Base-by-base conservation (phyloP, 495 filamentous ascomycete genomes). In the Monascus purpureus region DNA sequence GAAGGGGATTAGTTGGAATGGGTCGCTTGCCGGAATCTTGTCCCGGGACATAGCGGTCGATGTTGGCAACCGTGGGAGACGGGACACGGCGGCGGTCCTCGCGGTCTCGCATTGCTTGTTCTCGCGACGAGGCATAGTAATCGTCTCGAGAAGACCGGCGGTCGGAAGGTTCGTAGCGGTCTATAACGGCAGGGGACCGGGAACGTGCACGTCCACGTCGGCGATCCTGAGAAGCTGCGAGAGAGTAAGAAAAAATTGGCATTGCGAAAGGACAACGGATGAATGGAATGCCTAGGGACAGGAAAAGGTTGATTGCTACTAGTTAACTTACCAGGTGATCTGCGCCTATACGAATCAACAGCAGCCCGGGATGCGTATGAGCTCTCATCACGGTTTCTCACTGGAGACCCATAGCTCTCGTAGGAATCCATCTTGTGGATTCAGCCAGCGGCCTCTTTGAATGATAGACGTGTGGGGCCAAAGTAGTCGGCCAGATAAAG, bases 1-100 rank as follows among this genome's bases (percentile, higher is more conserved):
- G 66, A 20, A 94, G 52, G 2, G 80, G 82, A 43, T 93, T 93
- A 2, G 60, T 58, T 6, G 70, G 57, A n/a, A 78, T 54, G 7
- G 62, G 56, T 9, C 78, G 70, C 12, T 66, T 65, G 17, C 59
- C 61, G 11, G 54, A 47, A 31, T 80, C 79, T 45, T 90, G 81
- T 6, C 88, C 84, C 2, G 90, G 90, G 15, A 96, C 81, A 54
- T 99, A 99, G 29, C 92, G 80, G 55, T 99, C 90, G 39, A 96
- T 96, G 25, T 84, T 76, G 13, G 74, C 72, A 6, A 74, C 74
- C 7, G 56, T 65, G 5, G 77, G 68, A 8, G 73, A 74, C 17
- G 68, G 70, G 13, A 52, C 70, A 47, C 50, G 80, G 29, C 84
- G 77, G 31, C 77, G 72, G 28, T 79, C 72, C 35, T 77, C 69